These are phyloP conservation scores for Tetratostichococcus sp. DNA, from an alignment of 139 green algal genomes.

Conservation along the genomic window DNA sequence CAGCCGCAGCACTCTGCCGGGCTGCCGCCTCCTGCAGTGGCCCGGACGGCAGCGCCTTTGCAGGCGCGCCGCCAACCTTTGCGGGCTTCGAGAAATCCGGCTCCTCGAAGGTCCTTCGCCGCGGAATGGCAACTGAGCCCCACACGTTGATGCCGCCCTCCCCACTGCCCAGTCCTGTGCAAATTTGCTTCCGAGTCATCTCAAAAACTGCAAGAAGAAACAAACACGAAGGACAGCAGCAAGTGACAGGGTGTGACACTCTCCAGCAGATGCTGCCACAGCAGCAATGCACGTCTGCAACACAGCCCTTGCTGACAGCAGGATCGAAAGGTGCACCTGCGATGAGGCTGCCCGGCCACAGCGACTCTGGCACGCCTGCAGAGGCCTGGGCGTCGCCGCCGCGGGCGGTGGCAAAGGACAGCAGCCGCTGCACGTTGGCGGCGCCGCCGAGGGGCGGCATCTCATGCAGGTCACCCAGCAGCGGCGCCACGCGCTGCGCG, in stretches of 20 bases:
- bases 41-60: neutral
- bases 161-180: neutral
- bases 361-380: neutral
- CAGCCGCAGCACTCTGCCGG: neutral
- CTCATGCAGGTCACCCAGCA: slow-evolving; percentile 23
- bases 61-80: too few species aligned
- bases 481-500: slow-evolving; percentile 21
- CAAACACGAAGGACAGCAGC: too few species aligned
- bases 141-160: neutral
- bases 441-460: slow-evolving; percentile 39
- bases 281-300: too few species aligned
- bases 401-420: slow-evolving; percentile 7
- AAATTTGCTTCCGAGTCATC: too few species aligned
- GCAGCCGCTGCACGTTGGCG: neutral
- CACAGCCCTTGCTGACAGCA: too few species aligned
- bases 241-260: too few species aligned
- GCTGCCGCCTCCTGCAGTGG: neutral
- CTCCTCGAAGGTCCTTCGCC: neutral
- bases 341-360: neutral
- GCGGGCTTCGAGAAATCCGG: neutral
- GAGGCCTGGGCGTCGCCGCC: neutral
- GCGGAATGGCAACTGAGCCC: neutral
- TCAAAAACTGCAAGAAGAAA: too few species aligned
- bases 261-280: too few species aligned
- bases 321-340: too few species aligned